phyloP scores from a whole-genome alignment of 2,329 filamentous ascomycete species.

The Trichoderma sp. region DNA sequence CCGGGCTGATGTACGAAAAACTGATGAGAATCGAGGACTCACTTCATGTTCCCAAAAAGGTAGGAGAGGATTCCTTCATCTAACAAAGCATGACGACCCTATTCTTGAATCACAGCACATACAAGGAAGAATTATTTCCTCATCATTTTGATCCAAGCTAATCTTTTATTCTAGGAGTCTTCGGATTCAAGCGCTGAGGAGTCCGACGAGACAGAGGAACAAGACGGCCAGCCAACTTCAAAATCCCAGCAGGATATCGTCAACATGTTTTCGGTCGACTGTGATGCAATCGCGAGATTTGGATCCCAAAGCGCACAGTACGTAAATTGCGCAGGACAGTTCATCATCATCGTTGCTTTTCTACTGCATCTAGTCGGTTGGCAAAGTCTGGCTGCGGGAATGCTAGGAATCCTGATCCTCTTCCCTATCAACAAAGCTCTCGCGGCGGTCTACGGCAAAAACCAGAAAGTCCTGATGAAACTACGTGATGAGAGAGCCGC shows the following conservation, averaged over 20 bases:
- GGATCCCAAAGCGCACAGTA: conserved; percentile 17
- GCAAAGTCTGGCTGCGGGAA: conserved; percentile 19
- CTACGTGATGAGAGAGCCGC: conserved; percentile 20
- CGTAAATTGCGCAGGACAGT: conserved; percentile 18
- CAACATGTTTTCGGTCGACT: conserved; percentile 24
- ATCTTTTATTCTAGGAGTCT: neutral
- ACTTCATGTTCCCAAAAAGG: conserved; percentile 18
- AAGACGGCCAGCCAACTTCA: conserved; percentile 2
- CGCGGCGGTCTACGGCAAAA: conserved; percentile 6
- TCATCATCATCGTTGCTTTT: neutral
- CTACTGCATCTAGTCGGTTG: conserved; percentile 22
- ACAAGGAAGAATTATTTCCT: neutral
- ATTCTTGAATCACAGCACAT: neutral
- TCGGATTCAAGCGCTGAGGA: neutral
- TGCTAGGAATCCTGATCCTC: conserved; percentile 9
- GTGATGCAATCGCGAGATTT: conserved; percentile 21
- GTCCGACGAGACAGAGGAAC: neutral
- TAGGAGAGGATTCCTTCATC: neutral
- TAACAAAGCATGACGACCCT: neutral
- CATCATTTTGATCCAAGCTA: neutral
- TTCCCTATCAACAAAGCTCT: conserved; percentile 13
- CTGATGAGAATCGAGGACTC: conserved; percentile 23
- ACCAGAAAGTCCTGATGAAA: conserved; percentile 1
- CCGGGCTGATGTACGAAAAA: conserved; percentile 21
- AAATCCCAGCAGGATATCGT: conserved; percentile 21